Percentiles rank a stretch among this genome's conserved stretches.
Conservation (phyloP, 495 filamentous ascomycete species). For the Penicilliopsis zonata region DNA sequence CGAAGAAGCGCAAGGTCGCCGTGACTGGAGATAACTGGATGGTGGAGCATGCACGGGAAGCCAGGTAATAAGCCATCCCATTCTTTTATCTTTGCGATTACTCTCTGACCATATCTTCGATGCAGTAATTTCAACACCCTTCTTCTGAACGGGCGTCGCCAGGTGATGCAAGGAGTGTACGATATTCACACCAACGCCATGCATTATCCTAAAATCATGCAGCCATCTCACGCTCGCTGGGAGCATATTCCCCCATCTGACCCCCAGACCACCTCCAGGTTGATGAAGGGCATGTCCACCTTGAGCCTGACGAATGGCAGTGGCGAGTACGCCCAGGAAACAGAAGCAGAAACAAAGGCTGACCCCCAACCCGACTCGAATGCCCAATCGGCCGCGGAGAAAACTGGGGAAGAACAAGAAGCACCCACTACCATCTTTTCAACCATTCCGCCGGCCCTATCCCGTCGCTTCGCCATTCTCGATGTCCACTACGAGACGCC, state of each 20-base stretch:
- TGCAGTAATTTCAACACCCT: slow-evolving; percentile 68
- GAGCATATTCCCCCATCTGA: slow-evolving; percentile 45
- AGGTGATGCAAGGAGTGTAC: slow-evolving; percentile 68
- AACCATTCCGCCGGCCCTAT: slow-evolving; percentile 48
- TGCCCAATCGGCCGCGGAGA: slow-evolving; percentile 1
- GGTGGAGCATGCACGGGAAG: slow-evolving; percentile 81
- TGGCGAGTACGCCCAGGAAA: slow-evolving; percentile 11
- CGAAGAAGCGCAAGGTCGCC: slow-evolving; percentile 71
- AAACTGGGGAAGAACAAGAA: no score
- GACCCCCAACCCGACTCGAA: slow-evolving; percentile 1
- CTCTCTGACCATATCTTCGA: slow-evolving; percentile 13
- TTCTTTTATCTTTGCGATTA: slow-evolving; percentile 2
- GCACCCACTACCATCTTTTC: slow-evolving; percentile 38
- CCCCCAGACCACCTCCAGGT: slow-evolving; percentile 11
- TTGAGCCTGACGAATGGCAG: slow-evolving; percentile 24
- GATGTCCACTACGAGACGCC: slow-evolving; percentile 60
- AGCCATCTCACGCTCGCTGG: slow-evolving; percentile 78
- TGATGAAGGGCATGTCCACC: slow-evolving; percentile 25
- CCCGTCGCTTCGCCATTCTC: slow-evolving; percentile 62
- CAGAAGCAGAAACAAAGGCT: no score
- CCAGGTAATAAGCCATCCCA: slow-evolving; percentile 48
- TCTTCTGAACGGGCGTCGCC: slow-evolving; percentile 49
- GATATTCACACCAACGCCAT: slow-evolving; percentile 88
- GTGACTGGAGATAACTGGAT: slow-evolving; percentile 99
- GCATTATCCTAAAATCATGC: slow-evolving; percentile 77